Base-by-base conservation (phyloP, 345 rosid genomes). In the Arabidopsis arenosa region DNA sequence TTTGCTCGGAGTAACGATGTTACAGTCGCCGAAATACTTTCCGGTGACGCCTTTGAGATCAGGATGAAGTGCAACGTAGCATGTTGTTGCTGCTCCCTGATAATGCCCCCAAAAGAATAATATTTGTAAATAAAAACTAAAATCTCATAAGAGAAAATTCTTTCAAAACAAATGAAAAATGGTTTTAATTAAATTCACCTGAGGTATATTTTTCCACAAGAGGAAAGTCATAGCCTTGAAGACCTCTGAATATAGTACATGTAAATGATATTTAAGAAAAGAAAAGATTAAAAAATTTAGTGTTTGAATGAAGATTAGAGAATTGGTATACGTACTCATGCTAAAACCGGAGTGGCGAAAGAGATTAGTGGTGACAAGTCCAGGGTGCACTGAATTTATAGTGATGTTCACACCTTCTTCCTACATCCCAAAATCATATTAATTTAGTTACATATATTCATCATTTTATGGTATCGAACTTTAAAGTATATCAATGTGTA, bases 81-180 rank as follows among this genome's bases (percentile, higher is more conserved):
- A 94, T 28, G 93, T 86, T 26, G 99, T 92, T 28, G 96, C 96
- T 41, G 99, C 99, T 58, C 99, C 98, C 96, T 94, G 23, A n/a
- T 14, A 53, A 70, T 30, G 85, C 86, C 65, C 91, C 91, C 84
- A 85, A 32, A 6, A 48, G 4, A 70, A 44, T 40, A 37, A 2
- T 18, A 35, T 5, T 5, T 26, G 4, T 28, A 28, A 7, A 26
- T 4, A 21, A 21, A 30, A 41, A 4, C 0, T 43, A 5, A 14
- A 5, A 11, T 11, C 47, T 60, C 15, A 12, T 21, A 18, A 60
- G 65, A 41, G 26, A 43, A 43, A 13, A 4, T 18, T 41, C 13
- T 8, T 8, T 4, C 1, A 41, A 45, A 14, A 15, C 2, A 9
- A 35, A 21, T 17, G 36, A 39, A 62, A 15, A 26, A 10, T 7